Evolutionary conservation across 2,329 filamentous ascomycete genomes (phyloP), one percentile per base, ranked within the genome.

Genomic region (Penicillium rolfsii): DNA sequence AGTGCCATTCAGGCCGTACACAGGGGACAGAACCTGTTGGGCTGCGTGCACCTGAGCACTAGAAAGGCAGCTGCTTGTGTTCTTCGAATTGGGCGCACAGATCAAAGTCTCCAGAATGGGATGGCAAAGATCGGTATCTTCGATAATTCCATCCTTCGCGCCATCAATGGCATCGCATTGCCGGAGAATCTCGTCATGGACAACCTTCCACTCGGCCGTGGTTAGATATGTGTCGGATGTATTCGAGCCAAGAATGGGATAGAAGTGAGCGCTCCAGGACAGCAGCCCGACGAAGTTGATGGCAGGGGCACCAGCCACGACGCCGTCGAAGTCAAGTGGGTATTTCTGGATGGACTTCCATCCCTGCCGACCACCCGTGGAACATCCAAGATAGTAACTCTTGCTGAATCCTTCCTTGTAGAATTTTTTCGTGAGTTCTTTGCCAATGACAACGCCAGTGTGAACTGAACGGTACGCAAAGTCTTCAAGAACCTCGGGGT

Each of bases 381-480:
- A 82, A 69, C 81, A 83, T 24, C 80, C 80, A 8, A 80, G 67
- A 64, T 79, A 83, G 71, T 83, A 83, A 22, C 78, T 78, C 60
- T 84, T 83, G 3, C 72, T 69, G 60, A 77, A 74, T 4, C 70
- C 62, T 48, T 74, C 63, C 16, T 69, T 70, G 60, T 81, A 81
- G 70, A 79, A 81, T 26, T 67, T 38, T 36, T 76, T 70, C 16
- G 70, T 75, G 33, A 81, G 69, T 38, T 79, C 52, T 65, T 80
- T 81, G 38, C 79, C 79, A 4, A 80, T 62, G 7, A 74, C 68
- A 7, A 73, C 72, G 19, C 72, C 75, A 0, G 75, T 80, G 50
- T 82, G 79, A 2, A 81, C 48, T 50, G 79, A 76, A 19, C 79
- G 74, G 59, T 79, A 83, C 9, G 79, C 80, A 63, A 82, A 84